Base-by-base conservation (phyloP, 208 protist genomes). In the Hexamita inflata region DNA sequence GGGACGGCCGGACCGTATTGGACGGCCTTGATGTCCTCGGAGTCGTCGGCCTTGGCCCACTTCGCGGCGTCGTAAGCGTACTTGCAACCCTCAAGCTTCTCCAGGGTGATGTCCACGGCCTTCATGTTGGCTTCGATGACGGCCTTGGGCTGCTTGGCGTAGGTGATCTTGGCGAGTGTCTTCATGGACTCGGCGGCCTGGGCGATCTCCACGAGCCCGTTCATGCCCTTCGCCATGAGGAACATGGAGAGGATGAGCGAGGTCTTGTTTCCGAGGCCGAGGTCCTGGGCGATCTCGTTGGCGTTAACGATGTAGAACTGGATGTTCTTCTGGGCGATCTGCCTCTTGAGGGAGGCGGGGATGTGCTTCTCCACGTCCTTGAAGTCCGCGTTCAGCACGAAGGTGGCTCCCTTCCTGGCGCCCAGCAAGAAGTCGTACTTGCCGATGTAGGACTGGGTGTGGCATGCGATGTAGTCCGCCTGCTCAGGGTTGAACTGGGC, bases 381-480 rank as follows among this genome's bases (percentile, higher is more conserved):
- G 4, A 19, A 15, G 11, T 62, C 59, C 59, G 28, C 32, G 28
- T 62, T 62, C 28, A 62, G 59, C 2, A 62, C 59, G n/a, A 62
- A 7, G 28, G n/a, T 13, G 11, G 11, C 59, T 15, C 7, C 13
- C 28, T 62, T 62, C 11, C 7, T 32, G 7, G 2, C 7, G 7
- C n/a, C 2, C 29, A 62, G 7, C 29, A 62, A 15, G 7, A 26
- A 15, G 9, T 28, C 28, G 24, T 75, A 61, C 9, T 41, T 58
- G 24, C n/a, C n/a, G n/a, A 90, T n/a, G 59, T 89, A 90, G 9
- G 64, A 34, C 32, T 82, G 67, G 57, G 75, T 45, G 67, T 90
- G 85, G 53, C 82, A 84, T 39, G 84, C 86, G 49, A 90, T 67
- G 40, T 86, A 89, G 41, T 89, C 80, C 41, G 87, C 84, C 39